phyloP scores from a whole-genome alignment of 371 early-diverging fungal genomes.

The Syncephalastrum sp. region DNA sequence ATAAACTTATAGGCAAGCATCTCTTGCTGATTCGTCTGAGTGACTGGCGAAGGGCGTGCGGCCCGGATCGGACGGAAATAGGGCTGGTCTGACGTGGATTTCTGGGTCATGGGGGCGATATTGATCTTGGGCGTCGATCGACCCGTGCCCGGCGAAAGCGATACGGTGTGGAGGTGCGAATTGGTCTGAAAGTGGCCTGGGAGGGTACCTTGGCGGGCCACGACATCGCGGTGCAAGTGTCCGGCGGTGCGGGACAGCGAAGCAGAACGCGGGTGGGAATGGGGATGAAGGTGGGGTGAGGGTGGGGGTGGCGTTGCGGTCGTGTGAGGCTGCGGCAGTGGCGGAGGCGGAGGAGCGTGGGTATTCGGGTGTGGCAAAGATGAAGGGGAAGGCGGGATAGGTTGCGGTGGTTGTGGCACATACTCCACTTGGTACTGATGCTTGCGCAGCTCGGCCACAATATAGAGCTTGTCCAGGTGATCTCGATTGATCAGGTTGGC shows the following conservation, averaged over 20 bases:
- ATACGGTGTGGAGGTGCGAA: conserved; percentile 20
- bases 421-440: conserved; percentile 14
- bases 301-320: not conserved
- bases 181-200: conserved; percentile 23
- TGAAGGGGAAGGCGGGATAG: no score
- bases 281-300: not conserved
- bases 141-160: conserved; percentile 6
- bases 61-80: not conserved
- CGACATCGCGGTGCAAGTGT: no score
- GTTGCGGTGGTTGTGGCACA: no score
- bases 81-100: not conserved
- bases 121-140: conserved; percentile 20
- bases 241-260: no score
- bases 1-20: no score
- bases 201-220: conserved; percentile 9
- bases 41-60: conserved; percentile 1
- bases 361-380: not conserved
- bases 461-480: conserved; percentile 15
- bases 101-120: conserved; percentile 20
- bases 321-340: not conserved
- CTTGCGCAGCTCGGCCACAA: conserved; percentile 24
- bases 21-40: not conserved
- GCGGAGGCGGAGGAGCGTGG: not conserved
- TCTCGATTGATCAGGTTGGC: no score
- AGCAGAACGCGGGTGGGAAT: not conserved